Percentiles rank a stretch among this genome's conserved stretches.
Evolutionary conservation across 352 stramenopile genomes (phyloP).

Genomic region (Phytophthora sp.): DNA sequence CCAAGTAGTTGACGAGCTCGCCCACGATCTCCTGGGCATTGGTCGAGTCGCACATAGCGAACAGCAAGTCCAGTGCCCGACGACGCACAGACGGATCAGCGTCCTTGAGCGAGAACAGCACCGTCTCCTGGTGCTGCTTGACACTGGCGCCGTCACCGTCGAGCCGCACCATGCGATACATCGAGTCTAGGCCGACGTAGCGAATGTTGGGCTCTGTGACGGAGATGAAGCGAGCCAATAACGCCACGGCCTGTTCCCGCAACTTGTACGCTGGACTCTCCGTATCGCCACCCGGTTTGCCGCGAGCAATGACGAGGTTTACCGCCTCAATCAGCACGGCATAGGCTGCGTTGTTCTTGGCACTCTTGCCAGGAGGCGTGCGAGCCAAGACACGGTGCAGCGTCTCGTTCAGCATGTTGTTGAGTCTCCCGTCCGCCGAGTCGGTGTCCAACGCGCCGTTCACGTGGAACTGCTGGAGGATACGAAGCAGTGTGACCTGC

Average conservation of each 20-base stretch:
- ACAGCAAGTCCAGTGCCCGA: constrained; percentile 96
- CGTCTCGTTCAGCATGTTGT: constrained; percentile 88
- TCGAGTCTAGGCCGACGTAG: constrained; percentile 97
- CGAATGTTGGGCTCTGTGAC: constrained; percentile 98
- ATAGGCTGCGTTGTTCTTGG: constrained; percentile 97
- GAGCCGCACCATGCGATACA: constrained; percentile 94
- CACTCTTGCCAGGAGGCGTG: constrained; percentile 75
- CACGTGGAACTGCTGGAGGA: constrained; percentile 91
- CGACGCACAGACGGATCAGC: constrained; percentile 96
- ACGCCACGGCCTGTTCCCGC: constrained; percentile 90
- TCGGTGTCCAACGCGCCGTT: constrained; percentile 63
- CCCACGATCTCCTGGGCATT: constrained; percentile 97
- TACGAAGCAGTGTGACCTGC: constrained; percentile 93
- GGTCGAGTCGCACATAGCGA: constrained; percentile 97
- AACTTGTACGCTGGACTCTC: constrained; percentile 75
- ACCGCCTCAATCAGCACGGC: constrained; percentile 97
- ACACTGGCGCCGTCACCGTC: constrained; percentile 85
- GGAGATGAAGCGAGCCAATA: constrained; percentile 97
- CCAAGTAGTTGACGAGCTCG: constrained; percentile 95
- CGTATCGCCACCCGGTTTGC: constrained; percentile 60
- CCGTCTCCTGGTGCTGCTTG: constrained; percentile 95
- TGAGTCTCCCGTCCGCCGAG: constrained; percentile 40
- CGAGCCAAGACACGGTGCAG: constrained; percentile 93
- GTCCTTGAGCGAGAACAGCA: constrained; percentile 97
- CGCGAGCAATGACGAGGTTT: constrained; percentile 96